Conservation (phyloP, 768 basidiomycete genomes). For the Mycena metata region DNA sequence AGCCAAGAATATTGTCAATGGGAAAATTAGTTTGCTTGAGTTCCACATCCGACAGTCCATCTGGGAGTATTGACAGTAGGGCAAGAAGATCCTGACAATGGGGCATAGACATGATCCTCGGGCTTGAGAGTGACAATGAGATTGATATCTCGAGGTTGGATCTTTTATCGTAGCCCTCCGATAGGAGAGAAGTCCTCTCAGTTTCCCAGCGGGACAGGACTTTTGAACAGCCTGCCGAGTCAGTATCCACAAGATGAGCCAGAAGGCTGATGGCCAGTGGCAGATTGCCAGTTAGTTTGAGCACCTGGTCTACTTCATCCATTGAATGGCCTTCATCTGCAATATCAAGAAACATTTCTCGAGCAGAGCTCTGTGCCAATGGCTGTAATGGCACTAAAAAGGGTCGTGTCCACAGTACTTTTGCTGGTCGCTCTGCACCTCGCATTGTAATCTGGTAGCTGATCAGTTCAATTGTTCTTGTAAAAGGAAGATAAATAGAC, state of each 20-base stretch:
- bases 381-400: no score
- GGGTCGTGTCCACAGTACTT: no score
- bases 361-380: no score
- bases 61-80: conserved; percentile 17
- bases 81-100: neutral
- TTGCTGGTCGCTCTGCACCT: no score
- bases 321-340: no score
- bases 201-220: neutral
- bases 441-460: no score
- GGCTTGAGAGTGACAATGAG: conserved; percentile 5
- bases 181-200: conserved; percentile 8
- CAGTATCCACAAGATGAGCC: conserved; percentile 4
- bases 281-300: neutral
- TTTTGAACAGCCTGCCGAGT: neutral
- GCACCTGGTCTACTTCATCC: no score
- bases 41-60: conserved; percentile 15
- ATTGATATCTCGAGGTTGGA: conserved; percentile 17
- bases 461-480: no score
- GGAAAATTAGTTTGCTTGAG: conserved; percentile 5
- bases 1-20: neutral
- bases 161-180: conserved; percentile 1
- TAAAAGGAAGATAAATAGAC: no score
- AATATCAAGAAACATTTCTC: no score
- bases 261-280: conserved; percentile 20
- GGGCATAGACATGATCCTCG: neutral